Evolutionary conservation across 1,284 basidiomycete species (phyloP), one percentile per base, ranked within the genome.

Genomic region (Grifola frondosa): DNA sequence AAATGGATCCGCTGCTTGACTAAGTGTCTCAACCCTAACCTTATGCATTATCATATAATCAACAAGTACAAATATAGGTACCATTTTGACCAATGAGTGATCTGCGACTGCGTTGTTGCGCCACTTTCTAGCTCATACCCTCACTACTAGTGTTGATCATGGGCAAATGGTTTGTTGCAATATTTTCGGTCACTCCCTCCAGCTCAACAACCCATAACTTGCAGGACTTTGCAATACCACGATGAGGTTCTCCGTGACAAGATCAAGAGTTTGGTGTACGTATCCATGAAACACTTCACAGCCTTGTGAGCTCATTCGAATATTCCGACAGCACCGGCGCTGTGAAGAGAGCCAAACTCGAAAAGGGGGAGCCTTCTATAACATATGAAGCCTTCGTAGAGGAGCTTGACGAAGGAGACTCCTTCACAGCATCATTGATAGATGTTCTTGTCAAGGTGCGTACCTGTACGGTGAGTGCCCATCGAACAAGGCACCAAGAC

Each of bases 401-500:
- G 52, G 80, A 84, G 23, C 67, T 89, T 30, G 82, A 87, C 56
- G 73, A 73, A 21, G 84, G 84, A 16, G 86, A 88, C 59, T 78
- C 82, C 1, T 88, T 88, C 62, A 86, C 85, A 1, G 74, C 82
- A 4, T 78, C 81, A 1, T 57, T 88, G 30, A 64, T 87, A 42
- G 85, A 88, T 48, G 73, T 84, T 26, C 69, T 88, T 32, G 84
- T 88, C 56, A 85, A 81, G 68, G 85, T 86, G 55, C 60, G 78
- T 32, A n/a, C n/a, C 13, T 26, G 16, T 24, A 7, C 1, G 15
- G 11, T 20, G 1, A 2, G n/a, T n/a, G 24, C 17, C 13, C 13
- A 23, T 41, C 22, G n/a, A n/a, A n/a, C n/a, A n/a, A n/a, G n/a
- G n/a, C n/a, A n/a, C n/a, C n/a, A n/a, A n/a, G n/a, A n/a, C n/a